These are phyloP conservation scores for Naganishia sp. DNA, from an alignment of 1,284 basidiomycete species.

Conservation along the genomic window DNA sequence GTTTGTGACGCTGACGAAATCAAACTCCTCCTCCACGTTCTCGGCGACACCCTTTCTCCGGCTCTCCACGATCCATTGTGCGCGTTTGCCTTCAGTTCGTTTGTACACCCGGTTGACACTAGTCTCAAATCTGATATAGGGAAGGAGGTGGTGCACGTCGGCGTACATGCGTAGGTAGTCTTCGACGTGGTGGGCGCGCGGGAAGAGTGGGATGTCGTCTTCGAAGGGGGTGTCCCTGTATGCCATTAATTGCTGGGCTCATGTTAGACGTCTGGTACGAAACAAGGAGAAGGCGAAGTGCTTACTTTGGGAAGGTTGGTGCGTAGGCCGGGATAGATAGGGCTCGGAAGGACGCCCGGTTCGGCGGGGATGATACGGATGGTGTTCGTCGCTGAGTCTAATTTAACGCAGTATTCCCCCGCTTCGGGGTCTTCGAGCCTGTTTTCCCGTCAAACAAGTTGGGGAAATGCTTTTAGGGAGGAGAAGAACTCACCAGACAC, in stretches of 20 bases:
- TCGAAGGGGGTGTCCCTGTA: constrained; percentile 23
- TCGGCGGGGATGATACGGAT: constrained; percentile 11
- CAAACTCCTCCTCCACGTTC: constrained; percentile 39
- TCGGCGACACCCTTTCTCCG: background rate
- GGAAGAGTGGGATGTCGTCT: constrained; percentile 19
- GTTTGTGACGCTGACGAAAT: constrained; percentile 52
- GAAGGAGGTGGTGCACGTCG: constrained; percentile 35
- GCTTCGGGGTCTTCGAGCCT: constrained; percentile 37
- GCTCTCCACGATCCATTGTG: constrained; percentile 16
- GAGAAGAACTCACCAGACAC: constrained; percentile 47
- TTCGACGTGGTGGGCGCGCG: constrained; percentile 40
- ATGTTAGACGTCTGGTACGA: background rate
- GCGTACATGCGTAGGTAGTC: constrained; percentile 54
- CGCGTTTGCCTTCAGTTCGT: background rate
- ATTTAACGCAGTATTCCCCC: constrained; percentile 28
- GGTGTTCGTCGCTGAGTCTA: constrained; percentile 6
- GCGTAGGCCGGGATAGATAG: constrained; percentile 51
- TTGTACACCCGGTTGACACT: constrained; percentile 47
- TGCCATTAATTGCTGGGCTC: constrained; percentile 31
- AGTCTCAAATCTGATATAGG: constrained; percentile 50
- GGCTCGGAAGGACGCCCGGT: constrained; percentile 32
- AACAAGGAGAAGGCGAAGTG: background rate
- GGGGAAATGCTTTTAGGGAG: background rate
- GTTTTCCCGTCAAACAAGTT: too few relatives aligned
- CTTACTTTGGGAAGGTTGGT: constrained; percentile 53